Conservation (phyloP, 805 yeast species). For the Candida alai region DNA sequence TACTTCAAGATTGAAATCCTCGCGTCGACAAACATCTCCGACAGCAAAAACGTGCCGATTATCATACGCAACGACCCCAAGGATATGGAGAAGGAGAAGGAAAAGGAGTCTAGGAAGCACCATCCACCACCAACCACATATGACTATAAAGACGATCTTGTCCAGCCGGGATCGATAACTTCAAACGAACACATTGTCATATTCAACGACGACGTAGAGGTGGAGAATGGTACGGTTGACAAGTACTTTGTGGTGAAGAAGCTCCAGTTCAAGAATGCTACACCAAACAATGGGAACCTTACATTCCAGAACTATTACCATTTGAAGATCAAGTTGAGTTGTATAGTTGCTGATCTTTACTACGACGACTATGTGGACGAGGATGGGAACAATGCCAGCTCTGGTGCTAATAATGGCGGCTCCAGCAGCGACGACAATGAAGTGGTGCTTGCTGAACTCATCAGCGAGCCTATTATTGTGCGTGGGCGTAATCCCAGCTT, state of each 20-base stretch:
- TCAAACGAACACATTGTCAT: slow-evolving; percentile 23
- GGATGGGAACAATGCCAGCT: slow-evolving; percentile 8
- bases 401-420: slow-evolving; percentile 11
- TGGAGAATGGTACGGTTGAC: slow-evolving; percentile 21
- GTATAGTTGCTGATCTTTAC: slow-evolving; percentile 35
- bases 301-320: slow-evolving; percentile 45
- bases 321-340: slow-evolving; percentile 30
- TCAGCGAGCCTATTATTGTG: slow-evolving; percentile 48
- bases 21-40: slow-evolving; percentile 32
- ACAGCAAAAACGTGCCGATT: slow-evolving; percentile 27
- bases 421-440: slow-evolving; percentile 32
- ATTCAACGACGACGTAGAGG: slow-evolving; percentile 20
- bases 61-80: slow-evolving; percentile 19
- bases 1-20: slow-evolving; percentile 35
- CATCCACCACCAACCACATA: neutral
- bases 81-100: slow-evolving; percentile 17
- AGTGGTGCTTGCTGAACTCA: slow-evolving; percentile 25
- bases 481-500: slow-evolving; percentile 63
- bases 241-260: slow-evolving; percentile 34
- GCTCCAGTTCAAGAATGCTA: slow-evolving; percentile 48
- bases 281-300: slow-evolving; percentile 49
- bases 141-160: slow-evolving; percentile 12
- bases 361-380: slow-evolving; percentile 33
- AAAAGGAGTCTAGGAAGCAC: slow-evolving; percentile 11
- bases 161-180: slow-evolving; percentile 17